phyloP scores from a whole-genome alignment of 1,284 basidiomycete species.

The Vanrija humicola region DNA sequence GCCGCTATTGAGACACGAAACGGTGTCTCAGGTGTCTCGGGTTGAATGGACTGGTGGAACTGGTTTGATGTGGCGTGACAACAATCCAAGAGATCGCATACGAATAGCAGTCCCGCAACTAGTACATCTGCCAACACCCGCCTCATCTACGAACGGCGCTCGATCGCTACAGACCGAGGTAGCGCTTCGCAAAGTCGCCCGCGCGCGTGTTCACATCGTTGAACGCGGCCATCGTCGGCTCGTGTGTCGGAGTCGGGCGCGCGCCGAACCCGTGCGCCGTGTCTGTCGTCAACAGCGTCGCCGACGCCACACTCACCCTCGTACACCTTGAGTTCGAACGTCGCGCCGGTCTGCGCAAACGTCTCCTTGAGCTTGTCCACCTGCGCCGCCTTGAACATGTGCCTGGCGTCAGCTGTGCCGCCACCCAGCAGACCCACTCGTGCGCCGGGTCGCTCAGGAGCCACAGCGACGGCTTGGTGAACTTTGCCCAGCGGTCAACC shows the following conservation, averaged over 20 bases:
- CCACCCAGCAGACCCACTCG: conserved; percentile 40
- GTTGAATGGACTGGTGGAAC: too few relatives aligned
- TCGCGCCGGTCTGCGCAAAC: conserved; percentile 37
- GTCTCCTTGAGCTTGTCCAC: conserved; percentile 52
- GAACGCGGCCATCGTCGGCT: conserved; percentile 55
- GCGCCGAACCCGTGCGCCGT: conserved; percentile 59
- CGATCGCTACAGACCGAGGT: conserved; percentile 7
- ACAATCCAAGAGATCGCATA: too few relatives aligned
- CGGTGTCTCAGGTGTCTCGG: too few relatives aligned
- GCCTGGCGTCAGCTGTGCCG: not conserved
- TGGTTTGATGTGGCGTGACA: too few relatives aligned
- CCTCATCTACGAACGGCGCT: too few relatives aligned
- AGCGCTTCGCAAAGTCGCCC: conserved; percentile 50
- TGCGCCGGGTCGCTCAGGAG: conserved; percentile 55
- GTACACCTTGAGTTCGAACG: not conserved
- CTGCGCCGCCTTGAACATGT: conserved; percentile 48
- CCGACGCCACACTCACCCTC: too few relatives aligned
- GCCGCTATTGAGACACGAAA: too few relatives aligned
- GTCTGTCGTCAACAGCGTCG: not conserved
- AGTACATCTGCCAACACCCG: too few relatives aligned
- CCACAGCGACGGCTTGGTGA: conserved; percentile 57
- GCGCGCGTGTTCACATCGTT: conserved; percentile 55
- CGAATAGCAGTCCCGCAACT: too few relatives aligned
- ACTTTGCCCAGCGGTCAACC: conserved; percentile 50
- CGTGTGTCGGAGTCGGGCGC: conserved; percentile 54